A percentile compares a stretch with the other conserved stretches of the same genome.
These are phyloP conservation scores for Trichosporon coremiiforme DNA, from an alignment of 1,284 basidiomycete species.

Conservation along the genomic window DNA sequence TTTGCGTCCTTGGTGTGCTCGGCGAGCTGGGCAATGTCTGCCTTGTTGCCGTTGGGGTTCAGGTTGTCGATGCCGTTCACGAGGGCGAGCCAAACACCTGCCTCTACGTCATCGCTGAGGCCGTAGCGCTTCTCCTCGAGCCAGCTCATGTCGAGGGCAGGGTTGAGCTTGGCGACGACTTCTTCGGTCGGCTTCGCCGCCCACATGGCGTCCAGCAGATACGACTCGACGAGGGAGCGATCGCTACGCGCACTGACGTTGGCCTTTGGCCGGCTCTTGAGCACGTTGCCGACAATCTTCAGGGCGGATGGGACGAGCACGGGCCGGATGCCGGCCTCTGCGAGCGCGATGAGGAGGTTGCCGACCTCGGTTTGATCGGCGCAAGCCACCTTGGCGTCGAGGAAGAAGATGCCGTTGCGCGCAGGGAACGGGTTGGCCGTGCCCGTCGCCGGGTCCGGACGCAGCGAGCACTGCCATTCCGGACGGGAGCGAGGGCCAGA, in stretches of 20 bases:
- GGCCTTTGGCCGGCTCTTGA: slow-evolving; percentile 24
- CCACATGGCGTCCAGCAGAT: slow-evolving; percentile 25
- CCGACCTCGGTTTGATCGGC: slow-evolving; percentile 28
- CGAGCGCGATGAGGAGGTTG: slow-evolving; percentile 28
- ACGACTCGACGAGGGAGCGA: slow-evolving; percentile 25
- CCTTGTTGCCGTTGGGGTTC: slow-evolving; percentile 21
- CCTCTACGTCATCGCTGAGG: slow-evolving; percentile 29
- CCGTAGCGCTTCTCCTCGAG: slow-evolving; percentile 30
- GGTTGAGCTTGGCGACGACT: slow-evolving; percentile 26
- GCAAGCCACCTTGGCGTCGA: slow-evolving; percentile 28
- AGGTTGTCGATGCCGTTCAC: slow-evolving; percentile 32
- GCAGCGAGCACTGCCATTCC: slow-evolving; percentile 28
- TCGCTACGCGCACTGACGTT: slow-evolving; percentile 26
- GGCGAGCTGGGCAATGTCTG: slow-evolving; percentile 17
- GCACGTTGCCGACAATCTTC: slow-evolving; percentile 29
- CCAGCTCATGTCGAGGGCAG: slow-evolving; percentile 29
- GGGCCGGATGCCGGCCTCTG: slow-evolving; percentile 26
- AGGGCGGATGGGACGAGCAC: slow-evolving; percentile 30
- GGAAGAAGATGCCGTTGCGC: slow-evolving; percentile 28
- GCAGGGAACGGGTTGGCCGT: slow-evolving; percentile 17
- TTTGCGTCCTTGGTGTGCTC: slow-evolving; percentile 16
- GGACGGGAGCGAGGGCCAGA: slow-evolving; percentile 14
- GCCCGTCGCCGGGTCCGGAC: slow-evolving; percentile 23
- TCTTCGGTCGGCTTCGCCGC: slow-evolving; percentile 23
- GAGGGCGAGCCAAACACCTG: slow-evolving; percentile 30